These are phyloP conservation scores for Epichloe scottii DNA, from an alignment of 2,329 filamentous ascomycete species.

Conservation along the genomic window DNA sequence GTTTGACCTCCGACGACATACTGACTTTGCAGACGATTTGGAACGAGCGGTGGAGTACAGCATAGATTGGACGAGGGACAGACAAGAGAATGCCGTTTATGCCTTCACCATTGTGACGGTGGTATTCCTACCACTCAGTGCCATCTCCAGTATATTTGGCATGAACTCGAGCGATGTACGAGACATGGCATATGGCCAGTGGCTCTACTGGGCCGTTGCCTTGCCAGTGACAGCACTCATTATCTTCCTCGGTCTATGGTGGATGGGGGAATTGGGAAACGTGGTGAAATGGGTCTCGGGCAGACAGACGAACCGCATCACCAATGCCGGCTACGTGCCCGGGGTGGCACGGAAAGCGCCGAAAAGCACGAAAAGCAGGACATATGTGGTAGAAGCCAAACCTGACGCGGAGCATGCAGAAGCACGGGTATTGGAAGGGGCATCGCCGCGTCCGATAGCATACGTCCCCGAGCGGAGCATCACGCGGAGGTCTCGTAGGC, in stretches of 20 bases:
- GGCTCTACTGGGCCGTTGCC: slow-evolving; percentile 37
- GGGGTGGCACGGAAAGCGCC: neutral
- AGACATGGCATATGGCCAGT: slow-evolving; percentile 34
- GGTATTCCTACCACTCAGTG: slow-evolving; percentile 33
- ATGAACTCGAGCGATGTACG: slow-evolving; percentile 41
- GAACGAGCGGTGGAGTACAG: slow-evolving; percentile 21
- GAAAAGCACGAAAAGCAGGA: neutral
- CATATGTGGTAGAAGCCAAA: neutral
- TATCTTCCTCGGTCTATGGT: slow-evolving; percentile 26
- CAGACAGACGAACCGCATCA: slow-evolving; percentile 2
- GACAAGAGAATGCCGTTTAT: slow-evolving; percentile 35
- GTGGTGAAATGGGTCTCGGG: slow-evolving; percentile 18
- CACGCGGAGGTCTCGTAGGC: neutral
- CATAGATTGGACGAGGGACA: slow-evolving; percentile 28
- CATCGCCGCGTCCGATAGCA: neutral
- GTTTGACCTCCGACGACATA: slow-evolving; percentile 19
- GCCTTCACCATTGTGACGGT: slow-evolving; percentile 38
- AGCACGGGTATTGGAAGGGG: neutral
- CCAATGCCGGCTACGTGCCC: neutral
- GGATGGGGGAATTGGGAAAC: slow-evolving; percentile 30
- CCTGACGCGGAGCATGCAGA: neutral
- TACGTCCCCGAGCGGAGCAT: neutral
- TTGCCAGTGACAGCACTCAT: slow-evolving; percentile 32
- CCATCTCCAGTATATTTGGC: slow-evolving; percentile 36
- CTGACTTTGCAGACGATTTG: slow-evolving; percentile 19